Evolutionary conservation across 768 basidiomycete genomes (phyloP).

Genomic region (Coprinopsis sp.): DNA sequence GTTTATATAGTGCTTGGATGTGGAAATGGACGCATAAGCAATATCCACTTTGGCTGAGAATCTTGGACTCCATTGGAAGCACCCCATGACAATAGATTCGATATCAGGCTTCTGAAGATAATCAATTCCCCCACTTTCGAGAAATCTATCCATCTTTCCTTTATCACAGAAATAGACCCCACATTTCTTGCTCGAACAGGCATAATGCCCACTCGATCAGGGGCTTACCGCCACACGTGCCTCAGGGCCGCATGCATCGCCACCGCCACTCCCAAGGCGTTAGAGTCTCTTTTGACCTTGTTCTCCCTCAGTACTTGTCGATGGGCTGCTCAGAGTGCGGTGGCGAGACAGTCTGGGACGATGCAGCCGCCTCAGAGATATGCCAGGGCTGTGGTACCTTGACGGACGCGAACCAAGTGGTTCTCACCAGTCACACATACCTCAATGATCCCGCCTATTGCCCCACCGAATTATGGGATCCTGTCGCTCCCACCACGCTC

Average conservation of each 20-base stretch:
- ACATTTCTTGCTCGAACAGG: too few species aligned
- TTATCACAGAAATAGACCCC: too few species aligned
- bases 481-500: slow-evolving; percentile 34
- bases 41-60: too few species aligned
- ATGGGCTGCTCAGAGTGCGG: slow-evolving; percentile 51
- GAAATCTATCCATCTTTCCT: too few species aligned
- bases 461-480: slow-evolving; percentile 31
- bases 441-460: slow-evolving; percentile 29
- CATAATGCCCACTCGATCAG: too few species aligned
- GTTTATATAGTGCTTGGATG: slow-evolving; percentile 22
- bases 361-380: slow-evolving; percentile 54
- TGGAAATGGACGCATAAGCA: too few species aligned
- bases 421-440: slow-evolving; percentile 45
- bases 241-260: slow-evolving; percentile 10
- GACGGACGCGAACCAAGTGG: slow-evolving; percentile 52
- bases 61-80: too few species aligned
- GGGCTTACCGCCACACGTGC: too few species aligned
- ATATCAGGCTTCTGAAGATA: too few species aligned
- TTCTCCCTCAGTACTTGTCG: slow-evolving; percentile 24
- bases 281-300: background rate
- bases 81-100: too few species aligned
- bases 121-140: too few species aligned
- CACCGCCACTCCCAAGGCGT: slow-evolving; percentile 9
- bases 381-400: slow-evolving; percentile 74
- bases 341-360: slow-evolving; percentile 48